A percentile compares a stretch with the other conserved stretches of the same genome.
These are phyloP conservation scores for Pelargonium citronellum DNA, from an alignment of 441 rosid species.

Conservation along the genomic window DNA sequence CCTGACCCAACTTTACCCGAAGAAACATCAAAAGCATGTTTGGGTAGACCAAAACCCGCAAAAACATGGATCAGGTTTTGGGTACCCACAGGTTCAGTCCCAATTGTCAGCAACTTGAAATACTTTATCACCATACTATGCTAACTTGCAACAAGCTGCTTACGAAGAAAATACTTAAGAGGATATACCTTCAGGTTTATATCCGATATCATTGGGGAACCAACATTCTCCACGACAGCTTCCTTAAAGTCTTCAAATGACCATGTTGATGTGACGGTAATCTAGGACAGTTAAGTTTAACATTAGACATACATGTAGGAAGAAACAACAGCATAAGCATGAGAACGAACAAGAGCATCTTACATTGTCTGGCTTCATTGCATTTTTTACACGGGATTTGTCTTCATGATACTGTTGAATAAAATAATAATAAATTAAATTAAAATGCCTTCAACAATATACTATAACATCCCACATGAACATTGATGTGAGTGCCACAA, in stretches of 20 bases:
- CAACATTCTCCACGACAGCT: constrained; percentile 49
- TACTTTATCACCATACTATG: background rate
- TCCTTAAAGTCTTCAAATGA: constrained; percentile 71
- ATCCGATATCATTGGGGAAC: constrained; percentile 52
- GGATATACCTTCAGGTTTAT: constrained; percentile 61
- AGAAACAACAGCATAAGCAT: constrained; percentile 8
- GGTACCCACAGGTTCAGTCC: too few species aligned
- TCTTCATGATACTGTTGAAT: constrained; percentile 72
- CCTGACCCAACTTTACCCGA: too few species aligned
- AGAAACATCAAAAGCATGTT: too few species aligned
- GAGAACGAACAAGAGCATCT: constrained; percentile 18
- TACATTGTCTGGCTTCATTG: constrained; percentile 73
- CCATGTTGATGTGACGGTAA: constrained; percentile 54
- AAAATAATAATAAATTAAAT: constrained; percentile 14
- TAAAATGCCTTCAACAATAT: constrained; percentile 4
- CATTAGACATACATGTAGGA: constrained; percentile 14
- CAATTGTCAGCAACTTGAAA: too few species aligned
- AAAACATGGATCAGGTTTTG: too few species aligned
- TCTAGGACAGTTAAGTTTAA: constrained; percentile 34
- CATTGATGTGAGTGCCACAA: background rate
- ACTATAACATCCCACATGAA: too few species aligned
- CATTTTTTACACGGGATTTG: constrained; percentile 65
- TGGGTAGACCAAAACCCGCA: too few species aligned
- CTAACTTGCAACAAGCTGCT: background rate
- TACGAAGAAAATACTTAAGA: background rate